These are phyloP conservation scores for Exophiala sp. DNA, from an alignment of 2,329 filamentous ascomycete species.

Conservation along the genomic window DNA sequence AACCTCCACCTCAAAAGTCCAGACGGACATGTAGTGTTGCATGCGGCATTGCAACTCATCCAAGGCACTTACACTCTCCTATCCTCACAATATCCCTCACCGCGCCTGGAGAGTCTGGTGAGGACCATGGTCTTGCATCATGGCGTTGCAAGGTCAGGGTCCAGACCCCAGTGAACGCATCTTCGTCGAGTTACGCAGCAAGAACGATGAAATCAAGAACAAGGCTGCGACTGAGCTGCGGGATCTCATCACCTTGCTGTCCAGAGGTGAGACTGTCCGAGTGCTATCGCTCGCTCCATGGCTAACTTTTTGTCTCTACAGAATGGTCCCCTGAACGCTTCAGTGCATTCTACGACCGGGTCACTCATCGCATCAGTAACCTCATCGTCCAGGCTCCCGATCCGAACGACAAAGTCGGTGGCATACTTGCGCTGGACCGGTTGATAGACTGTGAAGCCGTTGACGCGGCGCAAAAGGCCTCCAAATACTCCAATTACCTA, in stretches of 20 bases:
- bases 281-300: not conserved
- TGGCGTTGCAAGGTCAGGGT: constrained; percentile 44
- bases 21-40: not conserved
- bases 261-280: constrained; percentile 37
- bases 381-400: constrained; percentile 82
- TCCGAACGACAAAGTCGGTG: constrained; percentile 80
- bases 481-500: constrained; percentile 85
- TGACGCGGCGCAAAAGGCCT: constrained; percentile 87
- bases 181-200: constrained; percentile 53
- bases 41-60: not conserved
- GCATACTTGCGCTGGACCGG: constrained; percentile 83
- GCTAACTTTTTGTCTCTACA: constrained; percentile 32
- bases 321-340: constrained; percentile 81
- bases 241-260: constrained; percentile 42
- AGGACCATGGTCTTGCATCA: constrained; percentile 30
- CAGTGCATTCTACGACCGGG: constrained; percentile 59
- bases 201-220: constrained; percentile 46
- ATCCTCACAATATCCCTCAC: not conserved
- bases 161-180: constrained; percentile 50
- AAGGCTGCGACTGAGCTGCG: constrained; percentile 46
- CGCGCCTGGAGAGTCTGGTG: constrained; percentile 1
- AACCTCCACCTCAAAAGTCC: constrained; percentile 1
- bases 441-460: constrained; percentile 96
- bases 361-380: constrained; percentile 60
- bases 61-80: not conserved